These are phyloP conservation scores for Pseudozyma thailandica DNA, from an alignment of 1,284 basidiomycete species.

Conservation along the genomic window DNA sequence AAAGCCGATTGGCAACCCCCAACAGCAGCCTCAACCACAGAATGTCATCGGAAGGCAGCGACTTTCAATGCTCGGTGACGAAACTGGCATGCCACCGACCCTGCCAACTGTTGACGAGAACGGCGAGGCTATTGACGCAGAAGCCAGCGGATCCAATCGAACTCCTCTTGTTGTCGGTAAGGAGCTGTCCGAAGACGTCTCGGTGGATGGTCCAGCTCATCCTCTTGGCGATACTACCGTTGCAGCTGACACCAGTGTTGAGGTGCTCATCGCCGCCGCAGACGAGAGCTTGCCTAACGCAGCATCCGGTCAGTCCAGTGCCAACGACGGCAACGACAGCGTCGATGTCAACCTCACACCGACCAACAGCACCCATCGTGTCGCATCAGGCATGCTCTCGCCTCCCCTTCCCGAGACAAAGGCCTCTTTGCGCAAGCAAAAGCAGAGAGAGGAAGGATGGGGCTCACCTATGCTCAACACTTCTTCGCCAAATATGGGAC, in stretches of 20 bases:
- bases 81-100: conserved; percentile 22
- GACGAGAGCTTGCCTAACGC: conserved; percentile 10
- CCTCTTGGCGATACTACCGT: conserved; percentile 33
- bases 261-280: conserved; percentile 26
- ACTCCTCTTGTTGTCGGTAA: conserved; percentile 14
- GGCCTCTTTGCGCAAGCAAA: conserved; percentile 55
- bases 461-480: conserved; percentile 27
- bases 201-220: conserved; percentile 40
- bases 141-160: conserved; percentile 27
- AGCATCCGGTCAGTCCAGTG: not conserved
- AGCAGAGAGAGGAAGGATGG: conserved; percentile 52
- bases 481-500: conserved; percentile 6
- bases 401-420: conserved; percentile 45
- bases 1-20: conserved; percentile 38
- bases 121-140: conserved; percentile 42
- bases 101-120: conserved; percentile 43
- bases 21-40: conserved; percentile 22
- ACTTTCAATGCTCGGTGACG: conserved; percentile 32
- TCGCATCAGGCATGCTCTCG: conserved; percentile 28
- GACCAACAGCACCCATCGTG: conserved; percentile 33
- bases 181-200: conserved; percentile 21
- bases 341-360: conserved; percentile 30
- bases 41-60: conserved; percentile 27
- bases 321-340: not conserved
- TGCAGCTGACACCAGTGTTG: conserved; percentile 29